phyloP scores from a whole-genome alignment of 805 yeast species.

The Cyberlindnera bimundalis region DNA sequence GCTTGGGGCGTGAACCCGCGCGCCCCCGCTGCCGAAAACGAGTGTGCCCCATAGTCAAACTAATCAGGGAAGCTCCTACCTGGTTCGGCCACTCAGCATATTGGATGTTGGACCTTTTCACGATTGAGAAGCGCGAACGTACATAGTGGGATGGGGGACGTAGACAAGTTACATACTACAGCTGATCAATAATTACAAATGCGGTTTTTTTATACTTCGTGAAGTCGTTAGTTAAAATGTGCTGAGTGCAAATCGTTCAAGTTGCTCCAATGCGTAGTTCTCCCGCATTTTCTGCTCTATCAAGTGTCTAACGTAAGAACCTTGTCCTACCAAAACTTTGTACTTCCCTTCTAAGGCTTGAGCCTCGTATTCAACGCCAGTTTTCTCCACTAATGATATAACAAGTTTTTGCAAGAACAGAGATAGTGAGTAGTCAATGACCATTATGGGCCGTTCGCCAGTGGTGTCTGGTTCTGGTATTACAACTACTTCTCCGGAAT shows the following conservation, averaged over 20 bases:
- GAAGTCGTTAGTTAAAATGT: no score
- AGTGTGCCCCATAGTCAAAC: no score
- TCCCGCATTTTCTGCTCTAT: slow-evolving; percentile 1
- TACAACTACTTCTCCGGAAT: slow-evolving; percentile 3
- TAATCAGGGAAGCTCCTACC: no score
- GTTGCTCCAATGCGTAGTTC: background rate
- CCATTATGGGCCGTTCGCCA: background rate
- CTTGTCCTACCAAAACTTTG: slow-evolving; percentile 6
- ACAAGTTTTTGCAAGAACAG: slow-evolving; percentile 3
- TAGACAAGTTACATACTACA: no score
- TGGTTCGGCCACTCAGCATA: no score
- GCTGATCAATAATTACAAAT: no score
- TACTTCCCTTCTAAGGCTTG: background rate
- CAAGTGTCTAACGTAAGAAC: slow-evolving; percentile 8
- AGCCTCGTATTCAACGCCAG: background rate
- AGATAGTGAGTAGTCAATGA: background rate
- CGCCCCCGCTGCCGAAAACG: no score
- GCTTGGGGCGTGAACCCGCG: slow-evolving; percentile 5
- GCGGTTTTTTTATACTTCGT: no score
- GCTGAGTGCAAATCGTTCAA: slow-evolving; percentile 1
- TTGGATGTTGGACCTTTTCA: no score
- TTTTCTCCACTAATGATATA: slow-evolving; percentile 1
- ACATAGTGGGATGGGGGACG: no score
- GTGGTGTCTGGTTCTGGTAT: slow-evolving; percentile 8
- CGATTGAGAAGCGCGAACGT: no score